These are phyloP conservation scores for Daedalea quercina DNA, from an alignment of 768 basidiomycete species.

Conservation along the genomic window DNA sequence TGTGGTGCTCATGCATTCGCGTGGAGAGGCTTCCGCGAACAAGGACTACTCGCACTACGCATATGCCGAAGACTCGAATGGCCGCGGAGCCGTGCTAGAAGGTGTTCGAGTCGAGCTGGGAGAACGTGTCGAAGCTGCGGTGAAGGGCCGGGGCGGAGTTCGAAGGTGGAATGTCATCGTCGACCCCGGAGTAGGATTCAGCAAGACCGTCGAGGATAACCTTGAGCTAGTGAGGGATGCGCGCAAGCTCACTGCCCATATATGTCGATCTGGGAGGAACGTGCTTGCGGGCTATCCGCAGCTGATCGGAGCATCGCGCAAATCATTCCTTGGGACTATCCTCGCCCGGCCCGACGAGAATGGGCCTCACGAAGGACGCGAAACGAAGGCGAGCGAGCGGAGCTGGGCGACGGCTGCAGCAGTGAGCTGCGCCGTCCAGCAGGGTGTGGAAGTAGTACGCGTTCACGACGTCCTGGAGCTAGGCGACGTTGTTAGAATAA, in stretches of 20 bases:
- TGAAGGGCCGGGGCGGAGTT: slow-evolving; percentile 65
- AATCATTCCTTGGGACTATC: slow-evolving; percentile 74
- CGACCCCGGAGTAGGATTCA: slow-evolving; percentile 94
- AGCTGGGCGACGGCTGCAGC: slow-evolving; percentile 76
- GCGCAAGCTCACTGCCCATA: slow-evolving; percentile 38
- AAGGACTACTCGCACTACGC: slow-evolving; percentile 52
- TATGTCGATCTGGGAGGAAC: slow-evolving; percentile 28
- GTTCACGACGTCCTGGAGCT: slow-evolving; percentile 79
- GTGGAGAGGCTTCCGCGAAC: slow-evolving; percentile 74
- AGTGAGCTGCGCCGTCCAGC: slow-evolving; percentile 67
- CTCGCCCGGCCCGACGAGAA: slow-evolving; percentile 39
- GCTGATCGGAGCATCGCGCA: slow-evolving; percentile 76
- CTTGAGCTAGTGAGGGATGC: slow-evolving; percentile 54
- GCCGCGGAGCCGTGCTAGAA: slow-evolving; percentile 43
- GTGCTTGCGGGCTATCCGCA: slow-evolving; percentile 52
- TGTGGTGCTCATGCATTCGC: slow-evolving; percentile 90
- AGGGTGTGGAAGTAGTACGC: slow-evolving; percentile 64
- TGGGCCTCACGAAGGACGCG: slow-evolving; percentile 35
- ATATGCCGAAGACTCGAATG: slow-evolving; percentile 30
- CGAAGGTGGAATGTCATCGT: slow-evolving; percentile 84
- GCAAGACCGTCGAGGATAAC: slow-evolving; percentile 77
- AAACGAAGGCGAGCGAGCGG: slow-evolving; percentile 60
- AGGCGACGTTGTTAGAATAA: slow-evolving; percentile 64
- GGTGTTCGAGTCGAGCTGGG: slow-evolving; percentile 73
- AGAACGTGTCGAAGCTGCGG: slow-evolving; percentile 52